A percentile compares a stretch with the other conserved stretches of the same genome.
These are phyloP conservation scores for Thraustotheca clavata DNA, from an alignment of 352 stramenopile species.

Conservation along the genomic window DNA sequence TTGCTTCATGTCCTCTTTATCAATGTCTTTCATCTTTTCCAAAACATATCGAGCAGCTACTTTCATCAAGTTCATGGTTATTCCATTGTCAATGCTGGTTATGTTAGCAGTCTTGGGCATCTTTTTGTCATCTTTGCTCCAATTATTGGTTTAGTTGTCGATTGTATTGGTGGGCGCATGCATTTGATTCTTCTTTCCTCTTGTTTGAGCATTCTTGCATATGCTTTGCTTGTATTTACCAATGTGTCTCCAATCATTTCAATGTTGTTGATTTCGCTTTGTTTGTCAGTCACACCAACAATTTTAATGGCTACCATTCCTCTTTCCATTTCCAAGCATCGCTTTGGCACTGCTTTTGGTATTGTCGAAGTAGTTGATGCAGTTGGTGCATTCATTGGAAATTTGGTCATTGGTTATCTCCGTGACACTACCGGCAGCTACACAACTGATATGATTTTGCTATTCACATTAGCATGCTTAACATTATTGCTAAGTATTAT, in stretches of 20 bases:
- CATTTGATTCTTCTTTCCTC: slow-evolving; percentile 66
- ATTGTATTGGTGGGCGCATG: slow-evolving; percentile 82
- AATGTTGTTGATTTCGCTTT: slow-evolving; percentile 83
- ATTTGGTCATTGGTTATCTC: slow-evolving; percentile 78
- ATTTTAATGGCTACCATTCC: slow-evolving; percentile 84
- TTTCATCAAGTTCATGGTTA: slow-evolving; percentile 81
- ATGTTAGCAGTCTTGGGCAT: slow-evolving; percentile 71
- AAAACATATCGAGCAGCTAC: slow-evolving; percentile 84
- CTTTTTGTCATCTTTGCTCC: slow-evolving; percentile 80
- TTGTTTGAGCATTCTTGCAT: slow-evolving; percentile 64
- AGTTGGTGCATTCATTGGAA: slow-evolving; percentile 70
- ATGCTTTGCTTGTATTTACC: slow-evolving; percentile 81
- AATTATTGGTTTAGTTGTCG: slow-evolving; percentile 81
- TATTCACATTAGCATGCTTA: slow-evolving; percentile 58
- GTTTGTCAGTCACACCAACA: slow-evolving; percentile 77
- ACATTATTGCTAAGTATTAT: slow-evolving; percentile 61
- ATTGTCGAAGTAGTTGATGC: slow-evolving; percentile 83
- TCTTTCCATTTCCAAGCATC: slow-evolving; percentile 59
- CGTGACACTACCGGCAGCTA: slow-evolving; percentile 70
- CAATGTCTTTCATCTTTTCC: slow-evolving; percentile 88
- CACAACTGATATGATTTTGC: slow-evolving; percentile 77
- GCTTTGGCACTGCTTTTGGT: slow-evolving; percentile 76
- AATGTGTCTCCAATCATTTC: slow-evolving; percentile 61
- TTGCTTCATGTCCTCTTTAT: slow-evolving; percentile 84
- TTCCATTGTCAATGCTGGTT: slow-evolving; percentile 75